These are phyloP conservation scores for Claviceps africana DNA, from an alignment of 2,329 filamentous ascomycete species.

Conservation along the genomic window DNA sequence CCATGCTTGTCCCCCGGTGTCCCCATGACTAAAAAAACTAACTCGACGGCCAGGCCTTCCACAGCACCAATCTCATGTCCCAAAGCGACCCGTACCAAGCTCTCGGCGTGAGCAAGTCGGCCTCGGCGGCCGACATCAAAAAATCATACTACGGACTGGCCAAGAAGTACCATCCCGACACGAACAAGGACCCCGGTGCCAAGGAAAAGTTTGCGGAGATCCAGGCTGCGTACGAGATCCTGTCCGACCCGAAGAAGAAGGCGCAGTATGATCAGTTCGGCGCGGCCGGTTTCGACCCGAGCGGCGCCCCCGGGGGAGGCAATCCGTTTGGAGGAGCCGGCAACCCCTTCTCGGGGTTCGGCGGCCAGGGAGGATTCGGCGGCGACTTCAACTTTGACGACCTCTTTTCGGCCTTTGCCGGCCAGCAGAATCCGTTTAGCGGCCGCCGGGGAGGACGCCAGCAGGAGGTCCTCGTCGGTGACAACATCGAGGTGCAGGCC, in stretches of 20 bases:
- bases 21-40: too few relatives aligned
- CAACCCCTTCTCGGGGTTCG: slow-evolving; percentile 43
- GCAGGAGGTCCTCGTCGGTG: slow-evolving; percentile 74
- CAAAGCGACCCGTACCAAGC: slow-evolving; percentile 73
- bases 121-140: slow-evolving; percentile 82
- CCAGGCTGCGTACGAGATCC: slow-evolving; percentile 83
- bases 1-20: background rate
- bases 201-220: slow-evolving; percentile 93
- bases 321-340: slow-evolving; percentile 50
- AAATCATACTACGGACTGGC: slow-evolving; percentile 96
- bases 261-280: slow-evolving; percentile 87
- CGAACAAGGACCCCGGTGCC: slow-evolving; percentile 85
- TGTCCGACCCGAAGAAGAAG: slow-evolving; percentile 86
- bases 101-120: slow-evolving; percentile 69
- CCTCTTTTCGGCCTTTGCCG: slow-evolving; percentile 76
- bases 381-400: slow-evolving; percentile 92
- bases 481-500: slow-evolving; percentile 89
- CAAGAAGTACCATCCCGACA: slow-evolving; percentile 96
- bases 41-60: slow-evolving; percentile 34
- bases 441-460: slow-evolving; percentile 38
- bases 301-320: slow-evolving; percentile 46
- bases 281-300: slow-evolving; percentile 73
- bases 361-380: slow-evolving; percentile 51
- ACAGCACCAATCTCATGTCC: slow-evolving; percentile 40
- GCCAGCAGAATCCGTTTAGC: slow-evolving; percentile 39